Evolutionary conservation across 441 rosid genomes (phyloP).

Genomic region (Populus trichocarpa): DNA sequence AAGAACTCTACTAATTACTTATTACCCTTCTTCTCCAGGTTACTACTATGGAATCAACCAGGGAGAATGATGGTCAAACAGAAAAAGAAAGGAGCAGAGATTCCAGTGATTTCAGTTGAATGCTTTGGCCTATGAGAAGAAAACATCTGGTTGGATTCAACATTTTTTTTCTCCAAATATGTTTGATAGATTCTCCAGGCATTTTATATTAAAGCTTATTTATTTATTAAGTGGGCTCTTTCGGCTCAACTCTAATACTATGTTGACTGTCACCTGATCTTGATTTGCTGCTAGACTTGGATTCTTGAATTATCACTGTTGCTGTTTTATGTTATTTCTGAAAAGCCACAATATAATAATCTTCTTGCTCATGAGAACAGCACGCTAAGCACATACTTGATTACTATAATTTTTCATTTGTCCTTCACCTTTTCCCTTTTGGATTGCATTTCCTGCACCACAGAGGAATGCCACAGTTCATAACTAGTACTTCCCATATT

Average conservation of each 20-base stretch:
- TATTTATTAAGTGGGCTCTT: background rate
- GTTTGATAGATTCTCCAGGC: background rate
- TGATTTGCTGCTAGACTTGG: slow-evolving; percentile 2
- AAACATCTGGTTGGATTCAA: slow-evolving; percentile 12
- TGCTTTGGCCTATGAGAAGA: background rate
- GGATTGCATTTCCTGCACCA: background rate
- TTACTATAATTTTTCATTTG: background rate
- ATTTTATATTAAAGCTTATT: slow-evolving; percentile 3
- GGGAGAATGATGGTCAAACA: background rate
- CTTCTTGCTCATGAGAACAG: background rate
- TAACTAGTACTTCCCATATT: background rate
- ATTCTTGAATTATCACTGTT: background rate
- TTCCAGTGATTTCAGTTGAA: background rate
- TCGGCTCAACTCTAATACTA: background rate
- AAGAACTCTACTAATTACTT: background rate
- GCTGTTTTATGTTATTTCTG: background rate
- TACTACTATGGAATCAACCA: background rate
- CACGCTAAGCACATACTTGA: background rate
- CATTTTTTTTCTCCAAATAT: background rate
- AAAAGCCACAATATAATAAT: background rate
- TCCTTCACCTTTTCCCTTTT: background rate
- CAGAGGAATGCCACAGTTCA: background rate
- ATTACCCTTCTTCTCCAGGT: no score
- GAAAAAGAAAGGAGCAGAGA: slow-evolving; percentile 12
- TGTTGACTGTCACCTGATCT: background rate